A percentile compares a stretch with the other conserved stretches of the same genome.
Conservation (phyloP, 305 asterid species). For the Fraxinus sp. region DNA sequence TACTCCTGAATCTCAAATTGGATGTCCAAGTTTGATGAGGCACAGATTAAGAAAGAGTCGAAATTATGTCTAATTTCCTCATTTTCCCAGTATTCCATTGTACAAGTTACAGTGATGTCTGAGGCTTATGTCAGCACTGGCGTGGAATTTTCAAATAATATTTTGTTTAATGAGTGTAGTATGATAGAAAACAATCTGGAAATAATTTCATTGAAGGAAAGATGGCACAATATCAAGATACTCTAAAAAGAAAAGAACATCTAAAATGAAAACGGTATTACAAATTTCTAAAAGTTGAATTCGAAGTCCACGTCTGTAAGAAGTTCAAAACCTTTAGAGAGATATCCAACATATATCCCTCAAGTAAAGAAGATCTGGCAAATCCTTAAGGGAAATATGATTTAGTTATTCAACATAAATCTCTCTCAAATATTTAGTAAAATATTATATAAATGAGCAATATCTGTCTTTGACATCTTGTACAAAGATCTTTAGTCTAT, state of each 20-base stretch:
- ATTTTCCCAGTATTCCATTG: not conserved
- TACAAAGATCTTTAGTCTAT: slow-evolving; percentile 6
- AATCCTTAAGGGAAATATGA: slow-evolving; percentile 9
- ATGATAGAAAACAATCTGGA: not conserved
- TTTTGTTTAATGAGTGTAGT: not conserved
- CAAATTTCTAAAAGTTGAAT: not conserved
- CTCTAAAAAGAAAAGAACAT: not conserved
- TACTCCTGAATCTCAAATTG: not conserved
- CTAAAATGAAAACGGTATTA: not conserved
- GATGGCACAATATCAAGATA: not conserved
- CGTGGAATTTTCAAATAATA: not conserved
- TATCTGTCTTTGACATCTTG: slow-evolving; percentile 6
- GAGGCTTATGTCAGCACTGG: not conserved
- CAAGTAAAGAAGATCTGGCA: not conserved
- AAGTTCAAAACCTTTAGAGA: slow-evolving; percentile 5
- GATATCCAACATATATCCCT: not conserved
- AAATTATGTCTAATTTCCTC: not conserved
- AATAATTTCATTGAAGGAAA: not conserved
- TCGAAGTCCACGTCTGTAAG: not conserved
- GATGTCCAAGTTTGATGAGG: not conserved
- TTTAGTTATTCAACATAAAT: slow-evolving; percentile 9
- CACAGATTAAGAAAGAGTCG: not conserved
- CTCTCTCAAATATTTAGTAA: slow-evolving; percentile 19
- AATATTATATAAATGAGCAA: slow-evolving; percentile 8
- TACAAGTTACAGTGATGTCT: not conserved